These are phyloP conservation scores for Samsoniella hepiali DNA, from an alignment of 2,329 filamentous ascomycete genomes.

Conservation along the genomic window DNA sequence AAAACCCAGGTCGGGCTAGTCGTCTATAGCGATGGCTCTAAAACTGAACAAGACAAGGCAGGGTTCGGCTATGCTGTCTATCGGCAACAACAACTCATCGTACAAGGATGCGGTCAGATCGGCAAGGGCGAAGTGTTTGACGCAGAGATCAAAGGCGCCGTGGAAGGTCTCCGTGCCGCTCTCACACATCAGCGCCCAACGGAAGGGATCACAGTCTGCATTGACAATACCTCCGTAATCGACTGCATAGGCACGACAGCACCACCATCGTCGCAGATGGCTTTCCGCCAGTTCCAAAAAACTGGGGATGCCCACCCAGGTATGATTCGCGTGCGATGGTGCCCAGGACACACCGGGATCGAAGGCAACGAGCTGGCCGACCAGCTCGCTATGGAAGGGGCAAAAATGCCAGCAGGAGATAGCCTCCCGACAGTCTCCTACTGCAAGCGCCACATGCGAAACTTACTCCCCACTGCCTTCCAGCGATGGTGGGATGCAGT, in stretches of 20 bases:
- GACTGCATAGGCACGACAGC: background rate
- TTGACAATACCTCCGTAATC: conserved; percentile 9
- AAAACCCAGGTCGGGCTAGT: no score
- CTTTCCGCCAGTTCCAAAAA: background rate
- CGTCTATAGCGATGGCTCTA: no score
- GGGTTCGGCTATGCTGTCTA: background rate
- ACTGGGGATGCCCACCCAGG: background rate
- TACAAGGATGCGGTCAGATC: background rate
- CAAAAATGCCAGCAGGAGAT: background rate
- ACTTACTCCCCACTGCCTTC: background rate
- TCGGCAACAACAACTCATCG: background rate
- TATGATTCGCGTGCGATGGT: background rate
- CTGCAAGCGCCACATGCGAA: conserved; percentile 5
- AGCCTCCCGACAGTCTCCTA: background rate
- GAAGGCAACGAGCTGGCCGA: background rate
- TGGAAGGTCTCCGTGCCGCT: background rate
- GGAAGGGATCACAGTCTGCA: conserved; percentile 1
- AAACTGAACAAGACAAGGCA: background rate
- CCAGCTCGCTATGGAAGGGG: conserved; percentile 5
- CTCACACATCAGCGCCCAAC: background rate
- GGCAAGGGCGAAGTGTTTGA: conserved; percentile 9
- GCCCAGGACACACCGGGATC: conserved; percentile 1
- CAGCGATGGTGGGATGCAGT: background rate
- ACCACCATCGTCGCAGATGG: background rate
- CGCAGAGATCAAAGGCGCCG: conserved; percentile 4